Evolutionary conservation across 495 filamentous ascomycete genomes (phyloP), one percentile per base, ranked within the genome.

Genomic region (Aspergillus olivimuriae): DNA sequence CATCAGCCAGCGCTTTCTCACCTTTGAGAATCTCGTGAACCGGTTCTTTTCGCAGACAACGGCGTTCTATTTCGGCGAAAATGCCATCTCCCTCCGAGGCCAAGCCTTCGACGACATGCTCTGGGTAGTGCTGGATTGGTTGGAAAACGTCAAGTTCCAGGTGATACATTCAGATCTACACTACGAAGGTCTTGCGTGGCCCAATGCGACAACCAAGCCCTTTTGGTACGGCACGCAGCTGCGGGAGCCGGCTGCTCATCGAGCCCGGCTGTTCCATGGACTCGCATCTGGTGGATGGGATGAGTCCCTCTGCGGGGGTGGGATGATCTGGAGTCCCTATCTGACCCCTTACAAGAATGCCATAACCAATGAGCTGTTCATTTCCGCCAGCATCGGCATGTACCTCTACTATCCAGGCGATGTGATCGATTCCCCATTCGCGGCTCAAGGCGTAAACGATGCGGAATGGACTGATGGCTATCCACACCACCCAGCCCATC

Each of bases 21-120:
- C 62, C 34, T 63, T 78, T 24, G 80, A 91, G 50, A 91, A 94
- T 51, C 62, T 84, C 1, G 74, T 95, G 57, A 86, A 86, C 58
- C 75, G 70, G n/a, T 92, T 89, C 54, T 92, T 95, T 56, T 72
- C 78, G 4, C 84, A 96, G 14, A 63, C 80, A 0, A 65, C 80
- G 11, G 76, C 76, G 6, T 91, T 83, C 58, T 95, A 91, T 58
- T 95, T 91, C 57, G 91, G 85, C 19, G 87, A 96, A 57, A 81
- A 95, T 59, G 75, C 77, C 10, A 83, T 90, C 48, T 67, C 75
- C 15, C 68, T 97, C 21, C 76, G 88, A 15, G 78, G 75, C 26
- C 77, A 97, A 56, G 92, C 91, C 1, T 95, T 83, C 57, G 92
- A 98, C 60, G 92, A 98, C 58, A 96, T 96, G 74, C 76, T 95